Evolutionary conservation across 768 basidiomycete species (phyloP), one percentile per base, ranked within the genome.

Genomic region (Royoungia palumana): DNA sequence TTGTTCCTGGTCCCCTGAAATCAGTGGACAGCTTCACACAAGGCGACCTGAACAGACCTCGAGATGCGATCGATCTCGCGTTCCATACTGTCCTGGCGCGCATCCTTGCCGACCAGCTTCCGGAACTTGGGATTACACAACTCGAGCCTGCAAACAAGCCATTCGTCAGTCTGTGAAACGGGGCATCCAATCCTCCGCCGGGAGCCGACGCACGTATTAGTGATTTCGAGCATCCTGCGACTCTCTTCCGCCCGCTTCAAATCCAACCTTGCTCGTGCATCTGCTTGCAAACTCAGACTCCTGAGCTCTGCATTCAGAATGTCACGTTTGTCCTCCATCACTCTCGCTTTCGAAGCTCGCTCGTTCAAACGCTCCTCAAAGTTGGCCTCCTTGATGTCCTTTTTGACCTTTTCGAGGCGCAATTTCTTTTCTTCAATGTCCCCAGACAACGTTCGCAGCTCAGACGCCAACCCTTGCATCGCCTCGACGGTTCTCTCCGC

Each of bases 231-330:
- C 38, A 72, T 70, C 69, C 88, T 89, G 47, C 69, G 75, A 63
- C 75, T 80, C 37, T 83, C 64, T 54, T 94, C 89, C 1, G 72
- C 72, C 50, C 83, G 74, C 61, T 90, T 88, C 53, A 95, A 60
- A 35, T 86, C 81, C 44, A 97, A 65, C 57, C 81, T 85, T 2
- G 94, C 91, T 37, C 95, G 74, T 1, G 81, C 73, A 46, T 94
- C 88, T 0, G 89, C 85, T 63, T 97, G 93, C 38, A 80, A 59
- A 56, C 82, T 91, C 57, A 96, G 68, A 2, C 74, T 69, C 27
- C 80, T 75, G 35, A 94, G 74, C 52, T 96, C 94, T 0, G 66
- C 55, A 46, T 85, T 89, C 51, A 95, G 70, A 17, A 65, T 63
- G 16, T 94, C 91, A 43, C 87, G 74, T 40, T 74, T 75, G 30